Evolutionary conservation across 345 rosid genomes (phyloP), one percentile per base, ranked within the genome.

Genomic region (Aquilaria malaccensis): DNA sequence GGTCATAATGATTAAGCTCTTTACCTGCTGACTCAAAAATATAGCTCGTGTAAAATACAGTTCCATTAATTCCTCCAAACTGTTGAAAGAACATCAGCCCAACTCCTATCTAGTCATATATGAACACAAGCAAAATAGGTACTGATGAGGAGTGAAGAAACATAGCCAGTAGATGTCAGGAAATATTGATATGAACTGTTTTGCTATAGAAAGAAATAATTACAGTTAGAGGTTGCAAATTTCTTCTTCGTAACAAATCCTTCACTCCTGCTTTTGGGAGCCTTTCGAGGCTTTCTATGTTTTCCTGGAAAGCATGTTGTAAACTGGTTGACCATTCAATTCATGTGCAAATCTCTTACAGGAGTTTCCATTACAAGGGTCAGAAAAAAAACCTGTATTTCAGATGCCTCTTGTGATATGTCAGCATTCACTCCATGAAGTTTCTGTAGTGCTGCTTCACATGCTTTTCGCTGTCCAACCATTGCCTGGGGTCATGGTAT

Each of bases 191-290:
- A 37, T 37, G 43, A 9, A 37, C 43, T 37, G 43, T 37, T 37
- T 55, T 10, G 11, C 43, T 31, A 37, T 33, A 33, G 55, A 14
- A 10, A 32, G 11, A 11, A 2, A 37, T 37, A 7, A 15, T 65
- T 56, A 56, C 68, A 49, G 15, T 56, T 33, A 56, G 13, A 7
- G 68, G 33, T 14, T 56, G 68, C 48, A 12, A 47, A 33, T 65
- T 56, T 65, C 29, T 56, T 33, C 33, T 65, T 49, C 57, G 61
- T 52, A 65, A 65, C 50, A 65, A 33, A 11, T 60, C 64, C 41
- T 48, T 53, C 54, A 60, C 32, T 30, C 43, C 30, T 48, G 61
- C 41, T 37, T 57, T 50, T 5, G 68, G 48, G 37, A 47, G 68
- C 2, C 50, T 14, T 33, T 56, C 41, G 11, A 65, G 68, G 9